A percentile compares a stretch with the other conserved stretches of the same genome.
Conservation (phyloP, 495 filamentous ascomycete species). For the Talaromyces proteolyticus region DNA sequence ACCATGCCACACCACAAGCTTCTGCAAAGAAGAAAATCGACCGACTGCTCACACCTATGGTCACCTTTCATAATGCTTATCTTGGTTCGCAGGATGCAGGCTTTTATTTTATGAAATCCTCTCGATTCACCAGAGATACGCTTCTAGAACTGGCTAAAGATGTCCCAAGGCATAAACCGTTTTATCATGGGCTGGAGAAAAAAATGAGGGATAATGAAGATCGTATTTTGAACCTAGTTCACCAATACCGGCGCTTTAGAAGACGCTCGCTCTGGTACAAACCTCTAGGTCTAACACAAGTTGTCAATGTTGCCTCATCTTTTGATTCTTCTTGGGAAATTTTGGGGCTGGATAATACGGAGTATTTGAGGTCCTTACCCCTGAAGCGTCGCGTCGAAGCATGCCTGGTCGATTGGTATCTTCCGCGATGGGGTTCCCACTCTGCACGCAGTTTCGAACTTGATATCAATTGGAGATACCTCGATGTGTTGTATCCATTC, state of each 20-base stretch:
- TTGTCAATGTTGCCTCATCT: neutral
- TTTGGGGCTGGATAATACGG: too few relatives aligned
- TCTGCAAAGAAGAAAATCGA: slow-evolving; percentile 14
- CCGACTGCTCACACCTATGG: neutral
- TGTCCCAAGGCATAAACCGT: too few relatives aligned
- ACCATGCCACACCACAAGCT: slow-evolving; percentile 5
- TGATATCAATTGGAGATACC: slow-evolving; percentile 21
- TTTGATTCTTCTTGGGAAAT: neutral
- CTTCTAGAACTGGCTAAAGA: too few relatives aligned
- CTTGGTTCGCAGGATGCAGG: neutral
- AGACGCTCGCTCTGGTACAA: neutral
- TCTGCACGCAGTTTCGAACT: slow-evolving; percentile 7
- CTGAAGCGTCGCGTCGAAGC: neutral
- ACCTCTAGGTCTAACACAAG: neutral
- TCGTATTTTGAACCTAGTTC: neutral
- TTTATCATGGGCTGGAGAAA: slow-evolving; percentile 1
- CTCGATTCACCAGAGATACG: too few relatives aligned
- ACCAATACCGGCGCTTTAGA: neutral
- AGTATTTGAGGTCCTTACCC: too few relatives aligned
- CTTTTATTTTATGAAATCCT: too few relatives aligned
- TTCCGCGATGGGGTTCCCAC: neutral
- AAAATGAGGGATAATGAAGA: neutral
- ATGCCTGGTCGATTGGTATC: slow-evolving; percentile 1
- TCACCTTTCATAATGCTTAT: neutral
- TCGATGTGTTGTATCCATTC: slow-evolving; percentile 24